These are phyloP conservation scores for Diaporthe australafricana DNA, from an alignment of 2,329 filamentous ascomycete species.

Conservation along the genomic window DNA sequence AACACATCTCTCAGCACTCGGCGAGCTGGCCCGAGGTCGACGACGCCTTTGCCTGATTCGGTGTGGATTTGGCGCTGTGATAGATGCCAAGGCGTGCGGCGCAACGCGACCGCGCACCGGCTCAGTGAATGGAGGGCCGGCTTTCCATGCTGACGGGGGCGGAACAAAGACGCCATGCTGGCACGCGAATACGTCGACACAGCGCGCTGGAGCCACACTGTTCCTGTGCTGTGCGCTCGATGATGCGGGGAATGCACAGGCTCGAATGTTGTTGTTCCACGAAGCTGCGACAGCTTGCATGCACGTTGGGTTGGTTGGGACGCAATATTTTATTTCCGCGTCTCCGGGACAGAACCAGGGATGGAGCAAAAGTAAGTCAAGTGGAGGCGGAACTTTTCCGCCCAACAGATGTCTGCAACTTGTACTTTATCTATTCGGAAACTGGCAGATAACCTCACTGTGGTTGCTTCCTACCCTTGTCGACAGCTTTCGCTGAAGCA, in stretches of 20 bases:
- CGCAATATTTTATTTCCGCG: neutral
- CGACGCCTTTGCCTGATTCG: neutral
- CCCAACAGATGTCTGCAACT: too few relatives aligned
- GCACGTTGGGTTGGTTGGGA: neutral
- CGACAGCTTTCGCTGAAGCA: too few relatives aligned
- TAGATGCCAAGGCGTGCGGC: neutral
- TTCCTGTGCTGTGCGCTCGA: neutral
- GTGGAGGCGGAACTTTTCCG: neutral
- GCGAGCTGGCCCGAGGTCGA: neutral
- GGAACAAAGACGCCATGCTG: too few relatives aligned
- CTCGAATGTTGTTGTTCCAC: neutral
- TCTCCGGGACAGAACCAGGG: neutral
- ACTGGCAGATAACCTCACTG: neutral
- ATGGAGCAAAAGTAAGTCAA: neutral
- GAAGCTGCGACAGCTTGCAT: neutral
- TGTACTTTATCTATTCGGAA: neutral
- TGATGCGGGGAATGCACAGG: neutral
- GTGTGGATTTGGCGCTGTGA: neutral
- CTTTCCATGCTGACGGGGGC: neutral
- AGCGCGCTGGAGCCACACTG: slow-evolving; percentile 3
- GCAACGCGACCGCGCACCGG: neutral
- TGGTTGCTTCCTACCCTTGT: too few relatives aligned
- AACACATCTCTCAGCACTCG: neutral
- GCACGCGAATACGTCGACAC: neutral
- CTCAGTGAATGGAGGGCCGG: neutral